Conservation (phyloP, 2,329 filamentous ascomycete species). For the Verticillium zaregamsianum region DNA sequence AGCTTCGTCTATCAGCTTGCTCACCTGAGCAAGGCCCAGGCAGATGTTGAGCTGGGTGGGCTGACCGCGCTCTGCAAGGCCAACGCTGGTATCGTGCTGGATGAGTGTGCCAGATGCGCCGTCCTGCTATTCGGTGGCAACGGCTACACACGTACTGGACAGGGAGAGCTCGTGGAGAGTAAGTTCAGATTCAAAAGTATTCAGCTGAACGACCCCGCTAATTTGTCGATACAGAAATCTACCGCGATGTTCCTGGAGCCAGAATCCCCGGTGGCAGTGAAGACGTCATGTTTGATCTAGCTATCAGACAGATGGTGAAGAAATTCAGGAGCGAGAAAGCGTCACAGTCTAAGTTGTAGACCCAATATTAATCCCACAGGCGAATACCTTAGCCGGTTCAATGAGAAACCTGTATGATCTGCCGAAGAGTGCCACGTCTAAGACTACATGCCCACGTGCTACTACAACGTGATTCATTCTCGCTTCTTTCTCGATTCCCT, state of each 20-base stretch:
- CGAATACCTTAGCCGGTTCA: too few species aligned
- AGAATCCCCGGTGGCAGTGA: conserved; percentile 17
- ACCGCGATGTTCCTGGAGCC: conserved; percentile 22
- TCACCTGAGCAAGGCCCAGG: conserved; percentile 55
- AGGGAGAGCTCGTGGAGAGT: conserved; percentile 69
- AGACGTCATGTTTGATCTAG: conserved; percentile 18
- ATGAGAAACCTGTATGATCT: too few species aligned
- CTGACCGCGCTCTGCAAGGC: conserved; percentile 70
- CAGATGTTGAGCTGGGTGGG: conserved; percentile 63
- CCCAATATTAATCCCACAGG: neutral
- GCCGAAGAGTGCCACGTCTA: too few species aligned
- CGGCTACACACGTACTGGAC: conserved; percentile 64
- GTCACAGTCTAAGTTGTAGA: neutral
- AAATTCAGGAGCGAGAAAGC: conserved; percentile 6
- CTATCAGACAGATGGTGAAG: conserved; percentile 18
- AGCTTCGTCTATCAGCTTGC: conserved; percentile 66
- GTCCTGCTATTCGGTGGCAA: conserved; percentile 71
- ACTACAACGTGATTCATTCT: too few species aligned
- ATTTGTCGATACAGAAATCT: conserved; percentile 14
- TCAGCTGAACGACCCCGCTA: conserved; percentile 2
- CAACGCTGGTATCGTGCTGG: conserved; percentile 65
- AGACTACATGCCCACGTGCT: too few species aligned
- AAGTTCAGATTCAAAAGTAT: conserved; percentile 27
- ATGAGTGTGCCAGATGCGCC: conserved; percentile 66
- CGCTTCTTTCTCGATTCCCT: too few species aligned